Percentiles rank a stretch among this genome's conserved stretches.
These are phyloP conservation scores for Sordaria brevicollis DNA, from an alignment of 495 filamentous ascomycete genomes.

Conservation along the genomic window DNA sequence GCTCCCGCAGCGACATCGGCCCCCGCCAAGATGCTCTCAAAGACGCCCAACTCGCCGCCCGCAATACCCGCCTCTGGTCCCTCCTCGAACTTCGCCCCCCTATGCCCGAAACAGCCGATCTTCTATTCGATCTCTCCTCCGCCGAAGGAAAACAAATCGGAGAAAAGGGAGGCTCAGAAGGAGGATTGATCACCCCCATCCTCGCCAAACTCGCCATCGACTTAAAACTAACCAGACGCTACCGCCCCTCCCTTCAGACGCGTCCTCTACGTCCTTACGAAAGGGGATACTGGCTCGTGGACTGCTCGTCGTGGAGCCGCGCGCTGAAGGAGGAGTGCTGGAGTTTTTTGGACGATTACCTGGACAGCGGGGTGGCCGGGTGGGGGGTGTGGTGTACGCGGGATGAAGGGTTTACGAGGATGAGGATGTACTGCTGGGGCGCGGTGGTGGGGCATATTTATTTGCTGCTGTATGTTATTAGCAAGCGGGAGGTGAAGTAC, in stretches of 20 bases:
- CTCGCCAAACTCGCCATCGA: conserved; percentile 42
- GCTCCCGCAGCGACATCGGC: conserved; percentile 30
- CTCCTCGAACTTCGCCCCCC: conserved; percentile 31
- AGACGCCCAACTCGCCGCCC: not conserved
- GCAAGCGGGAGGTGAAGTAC: conserved; percentile 42
- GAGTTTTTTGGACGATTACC: conserved; percentile 48
- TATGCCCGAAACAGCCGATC: conserved; percentile 7
- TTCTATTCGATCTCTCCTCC: conserved; percentile 8
- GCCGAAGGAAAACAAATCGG: not conserved
- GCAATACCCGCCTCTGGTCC: not conserved
- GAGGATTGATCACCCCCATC: conserved; percentile 43
- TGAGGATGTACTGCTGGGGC: conserved; percentile 60
- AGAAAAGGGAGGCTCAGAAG: too few species aligned
- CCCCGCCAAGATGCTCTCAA: conserved; percentile 10
- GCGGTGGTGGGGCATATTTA: conserved; percentile 52
- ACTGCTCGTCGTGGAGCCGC: conserved; percentile 34
- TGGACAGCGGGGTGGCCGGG: conserved; percentile 49
- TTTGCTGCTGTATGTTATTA: conserved; percentile 53
- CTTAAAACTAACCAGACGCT: conserved; percentile 39
- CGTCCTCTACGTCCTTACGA: conserved; percentile 47
- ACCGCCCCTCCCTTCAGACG: conserved; percentile 37
- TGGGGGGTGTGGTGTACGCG: conserved; percentile 51
- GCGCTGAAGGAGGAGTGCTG: conserved; percentile 41
- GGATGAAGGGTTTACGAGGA: conserved; percentile 22
- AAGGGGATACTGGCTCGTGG: conserved; percentile 58